Conservation (phyloP, 192 early-diverging fungal genomes). For the Chytriomyces confervae region DNA sequence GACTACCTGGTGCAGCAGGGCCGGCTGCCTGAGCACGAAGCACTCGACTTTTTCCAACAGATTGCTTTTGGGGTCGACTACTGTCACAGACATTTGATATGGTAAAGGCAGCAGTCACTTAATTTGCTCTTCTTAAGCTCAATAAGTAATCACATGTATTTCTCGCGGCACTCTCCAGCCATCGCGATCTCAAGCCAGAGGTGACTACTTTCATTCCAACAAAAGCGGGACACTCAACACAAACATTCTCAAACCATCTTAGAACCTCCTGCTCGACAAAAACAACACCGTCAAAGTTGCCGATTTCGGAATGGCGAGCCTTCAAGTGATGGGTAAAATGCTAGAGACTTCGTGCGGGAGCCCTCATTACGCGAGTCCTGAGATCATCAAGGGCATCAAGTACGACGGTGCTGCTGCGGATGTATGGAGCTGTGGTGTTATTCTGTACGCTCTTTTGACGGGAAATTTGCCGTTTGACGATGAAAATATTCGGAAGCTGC, state of each 20-base stretch:
- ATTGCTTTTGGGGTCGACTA: constrained; percentile 94
- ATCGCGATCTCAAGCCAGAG: constrained; percentile 67
- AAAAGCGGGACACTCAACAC: neutral
- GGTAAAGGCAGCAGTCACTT: constrained; percentile 46
- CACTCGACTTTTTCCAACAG: constrained; percentile 93
- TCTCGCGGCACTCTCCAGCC: constrained; percentile 34
- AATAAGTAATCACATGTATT: neutral
- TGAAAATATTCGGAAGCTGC: constrained; percentile 67
- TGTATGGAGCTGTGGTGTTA: constrained; percentile 80
- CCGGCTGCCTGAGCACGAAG: constrained; percentile 80
- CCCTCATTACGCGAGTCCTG: constrained; percentile 76
- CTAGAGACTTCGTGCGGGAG: constrained; percentile 74
- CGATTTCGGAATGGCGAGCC: constrained; percentile 93
- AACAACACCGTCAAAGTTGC: constrained; percentile 95
- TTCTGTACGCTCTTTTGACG: constrained; percentile 72
- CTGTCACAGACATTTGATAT: constrained; percentile 92
- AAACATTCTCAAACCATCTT: neutral
- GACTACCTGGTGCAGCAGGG: constrained; percentile 71
- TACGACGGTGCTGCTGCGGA: constrained; percentile 73
- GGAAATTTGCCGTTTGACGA: constrained; percentile 80
- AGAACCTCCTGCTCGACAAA: constrained; percentile 83
- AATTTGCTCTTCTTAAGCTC: neutral
- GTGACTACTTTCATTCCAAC: constrained; percentile 13
- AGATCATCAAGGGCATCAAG: constrained; percentile 70
- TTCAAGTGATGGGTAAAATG: constrained; percentile 56